Percentiles rank a stretch among this genome's conserved stretches.
Conservation (phyloP, 306 rosid species). For the Adenanthera pavonina region DNA sequence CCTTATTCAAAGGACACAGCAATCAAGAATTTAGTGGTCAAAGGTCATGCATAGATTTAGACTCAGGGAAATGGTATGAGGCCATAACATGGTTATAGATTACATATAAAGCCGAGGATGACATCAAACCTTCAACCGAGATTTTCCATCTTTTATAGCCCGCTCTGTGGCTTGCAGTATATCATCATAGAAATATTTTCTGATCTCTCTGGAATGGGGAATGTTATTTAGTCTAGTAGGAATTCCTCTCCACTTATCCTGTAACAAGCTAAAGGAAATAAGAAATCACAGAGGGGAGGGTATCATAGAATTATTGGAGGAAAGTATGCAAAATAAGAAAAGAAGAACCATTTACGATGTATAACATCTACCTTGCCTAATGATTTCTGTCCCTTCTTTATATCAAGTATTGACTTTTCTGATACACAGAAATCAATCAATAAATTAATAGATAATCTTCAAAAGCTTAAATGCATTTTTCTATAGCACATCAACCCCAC, state of each 20-base stretch:
- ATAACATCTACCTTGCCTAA: slow-evolving; percentile 53
- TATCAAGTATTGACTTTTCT: slow-evolving; percentile 61
- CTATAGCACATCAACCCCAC: slow-evolving; percentile 20
- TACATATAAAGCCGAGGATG: slow-evolving; percentile 24
- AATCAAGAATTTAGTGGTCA: slow-evolving; percentile 21
- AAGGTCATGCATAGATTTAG: slow-evolving; percentile 20
- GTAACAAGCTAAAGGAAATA: slow-evolving; percentile 55
- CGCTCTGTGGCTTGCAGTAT: slow-evolving; percentile 82
- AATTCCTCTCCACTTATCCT: slow-evolving; percentile 96
- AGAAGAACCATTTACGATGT: slow-evolving; percentile 17
- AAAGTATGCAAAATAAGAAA: slow-evolving; percentile 11
- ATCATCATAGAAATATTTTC: slow-evolving; percentile 86
- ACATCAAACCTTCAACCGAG: slow-evolving; percentile 66
- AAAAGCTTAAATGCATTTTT: not conserved
- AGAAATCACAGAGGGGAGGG: slow-evolving; percentile 42
- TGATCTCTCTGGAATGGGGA: slow-evolving; percentile 92
- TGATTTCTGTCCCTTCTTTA: slow-evolving; percentile 51
- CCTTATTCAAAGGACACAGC: slow-evolving; percentile 8
- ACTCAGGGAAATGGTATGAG: slow-evolving; percentile 25
- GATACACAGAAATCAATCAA: slow-evolving; percentile 34
- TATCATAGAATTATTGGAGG: slow-evolving; percentile 18
- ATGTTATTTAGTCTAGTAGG: slow-evolving; percentile 93
- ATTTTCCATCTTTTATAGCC: slow-evolving; percentile 74
- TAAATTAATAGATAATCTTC: slow-evolving; percentile 5
- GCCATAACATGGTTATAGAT: slow-evolving; percentile 7